phyloP scores from a whole-genome alignment of 1,139 yeast genomes.

The Zygosaccharomyces pseudobailii region DNA sequence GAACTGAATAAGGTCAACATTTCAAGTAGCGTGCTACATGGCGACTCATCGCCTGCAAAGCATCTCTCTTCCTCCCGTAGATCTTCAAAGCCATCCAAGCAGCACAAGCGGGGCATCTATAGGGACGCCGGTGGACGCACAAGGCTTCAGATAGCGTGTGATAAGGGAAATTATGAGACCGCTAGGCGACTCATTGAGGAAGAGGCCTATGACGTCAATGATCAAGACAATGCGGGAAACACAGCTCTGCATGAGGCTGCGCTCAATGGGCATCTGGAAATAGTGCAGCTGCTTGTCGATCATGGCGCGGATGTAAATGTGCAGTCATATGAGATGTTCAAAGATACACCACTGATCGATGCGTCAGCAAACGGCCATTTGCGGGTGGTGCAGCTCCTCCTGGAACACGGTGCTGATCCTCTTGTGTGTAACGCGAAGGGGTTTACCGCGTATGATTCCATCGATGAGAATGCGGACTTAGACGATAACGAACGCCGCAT shows the following conservation, averaged over 20 bases:
- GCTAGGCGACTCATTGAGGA: slow-evolving; percentile 51
- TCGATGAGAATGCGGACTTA: slow-evolving; percentile 39
- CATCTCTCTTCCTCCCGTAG: slow-evolving; percentile 9
- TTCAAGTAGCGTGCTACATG: slow-evolving; percentile 29
- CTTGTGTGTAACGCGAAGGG: slow-evolving; percentile 76
- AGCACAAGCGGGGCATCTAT: slow-evolving; percentile 44
- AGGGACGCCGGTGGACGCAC: slow-evolving; percentile 86
- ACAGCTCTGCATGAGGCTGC: slow-evolving; percentile 93
- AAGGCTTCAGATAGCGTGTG: slow-evolving; percentile 74
- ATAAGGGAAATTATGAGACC: slow-evolving; percentile 63
- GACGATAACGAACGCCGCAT: slow-evolving; percentile 37
- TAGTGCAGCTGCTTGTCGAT: slow-evolving; percentile 49
- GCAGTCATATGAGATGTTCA: slow-evolving; percentile 74
- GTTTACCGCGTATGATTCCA: slow-evolving; percentile 64
- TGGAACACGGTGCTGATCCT: slow-evolving; percentile 80
- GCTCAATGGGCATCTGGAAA: slow-evolving; percentile 63
- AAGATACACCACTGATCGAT: slow-evolving; percentile 87
- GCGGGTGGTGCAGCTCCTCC: slow-evolving; percentile 61
- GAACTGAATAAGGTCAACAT: slow-evolving; percentile 19
- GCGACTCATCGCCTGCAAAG: slow-evolving; percentile 24
- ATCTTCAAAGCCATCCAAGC: slow-evolving; percentile 18
- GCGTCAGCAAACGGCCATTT: slow-evolving; percentile 81
- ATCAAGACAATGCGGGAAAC: slow-evolving; percentile 87
- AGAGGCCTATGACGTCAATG: slow-evolving; percentile 73
- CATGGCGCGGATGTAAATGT: slow-evolving; percentile 71